Conservation (phyloP, 345 rosid species). For the Gossypium arboreum region DNA sequence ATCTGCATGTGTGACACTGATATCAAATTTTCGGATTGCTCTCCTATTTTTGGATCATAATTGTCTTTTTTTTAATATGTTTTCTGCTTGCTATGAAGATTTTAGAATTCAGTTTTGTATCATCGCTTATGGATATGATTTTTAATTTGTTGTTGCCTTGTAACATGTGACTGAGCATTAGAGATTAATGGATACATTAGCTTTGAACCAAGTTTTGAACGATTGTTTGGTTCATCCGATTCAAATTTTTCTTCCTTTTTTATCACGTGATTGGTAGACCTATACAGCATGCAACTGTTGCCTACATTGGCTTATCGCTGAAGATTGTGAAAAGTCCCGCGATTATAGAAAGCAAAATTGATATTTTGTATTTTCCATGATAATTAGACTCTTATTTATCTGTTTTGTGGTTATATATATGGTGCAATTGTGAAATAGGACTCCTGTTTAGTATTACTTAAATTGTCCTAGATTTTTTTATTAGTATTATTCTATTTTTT, state of each 20-base stretch:
- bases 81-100: not conserved
- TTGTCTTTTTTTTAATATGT: not conserved
- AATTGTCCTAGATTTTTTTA: not conserved
- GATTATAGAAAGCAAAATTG: not conserved
- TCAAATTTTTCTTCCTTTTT: not conserved
- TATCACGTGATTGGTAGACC: not conserved
- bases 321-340: not conserved
- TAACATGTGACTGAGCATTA: not conserved
- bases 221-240: not conserved
- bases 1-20: not conserved
- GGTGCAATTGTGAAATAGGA: not conserved
- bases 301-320: not conserved
- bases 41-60: not conserved
- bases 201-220: not conserved
- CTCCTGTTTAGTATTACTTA: not conserved
- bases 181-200: not conserved
- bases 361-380: not conserved
- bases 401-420: not conserved
- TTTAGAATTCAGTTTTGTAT: not conserved
- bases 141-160: not conserved
- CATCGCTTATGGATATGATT: not conserved
- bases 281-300: not conserved
- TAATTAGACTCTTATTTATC: not conserved
- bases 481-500: not conserved
- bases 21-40: not conserved